Evolutionary conservation across 352 stramenopile species (phyloP), one percentile per base, ranked within the genome.

Genomic region (Hyaloperonospora arabidopsidis): DNA sequence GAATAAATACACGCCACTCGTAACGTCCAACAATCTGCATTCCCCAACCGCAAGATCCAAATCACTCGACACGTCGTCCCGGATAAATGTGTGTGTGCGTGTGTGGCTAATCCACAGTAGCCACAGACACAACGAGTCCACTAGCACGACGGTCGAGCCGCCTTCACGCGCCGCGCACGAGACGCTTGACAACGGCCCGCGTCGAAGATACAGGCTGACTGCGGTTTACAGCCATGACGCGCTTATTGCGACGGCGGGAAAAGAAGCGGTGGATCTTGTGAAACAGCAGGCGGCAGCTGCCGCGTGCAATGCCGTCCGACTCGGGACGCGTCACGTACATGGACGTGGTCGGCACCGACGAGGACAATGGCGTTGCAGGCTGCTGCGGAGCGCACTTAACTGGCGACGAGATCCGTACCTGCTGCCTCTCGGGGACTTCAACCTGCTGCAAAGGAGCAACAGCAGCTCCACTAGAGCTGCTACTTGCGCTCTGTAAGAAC

Each of bases 231-330:
- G 71, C 68, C 71, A 81, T 78, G 13, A 81, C 63, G 53, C 71
- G 68, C 55, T 76, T 76, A 25, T 72, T 72, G 19, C 65, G 63
- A 12, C 63, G 60, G 5, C 68, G 68, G 13, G 68, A 73, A 49
- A 81, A 65, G 32, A 81, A 64, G 35, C 63, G 59, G 55, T 81
- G 69, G 51, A 78, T 67, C 52, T 71, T 73, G 39, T 65, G 63
- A 36, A 77, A 60, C 45, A 80, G 21, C 45, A 63, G 39, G 6
- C 66, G 66, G 45, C 58, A 70, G 32, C 58, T 51, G 13, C 56
- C 61, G 52, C 63, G 66, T 34, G 63, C 60, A 17, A 60, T 57
- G 32, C 45, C 50, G 23, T 69, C 60, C 35, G 54, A 65, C 39
- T 63, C 65, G 5, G 60, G 46, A 4, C 49, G 52, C n/a, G 52